Evolutionary conservation across 768 basidiomycete genomes (phyloP).

Genomic region (Gloeopeniophorella convolvens): DNA sequence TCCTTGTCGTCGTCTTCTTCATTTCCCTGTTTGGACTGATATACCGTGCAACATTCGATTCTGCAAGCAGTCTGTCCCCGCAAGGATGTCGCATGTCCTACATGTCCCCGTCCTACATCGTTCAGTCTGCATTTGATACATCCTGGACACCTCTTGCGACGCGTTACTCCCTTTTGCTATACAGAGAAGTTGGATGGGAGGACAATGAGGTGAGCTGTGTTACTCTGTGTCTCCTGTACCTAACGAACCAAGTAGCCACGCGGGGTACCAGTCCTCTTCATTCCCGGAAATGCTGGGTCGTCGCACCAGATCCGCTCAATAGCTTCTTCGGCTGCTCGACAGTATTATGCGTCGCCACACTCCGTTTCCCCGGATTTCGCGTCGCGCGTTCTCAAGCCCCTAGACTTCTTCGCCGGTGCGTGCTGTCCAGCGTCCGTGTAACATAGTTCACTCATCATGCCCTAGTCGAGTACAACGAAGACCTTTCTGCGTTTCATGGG

Average conservation of each 20-base stretch:
- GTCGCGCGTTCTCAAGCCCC: constrained; percentile 39
- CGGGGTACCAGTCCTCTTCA: constrained; percentile 88
- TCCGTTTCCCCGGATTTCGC: constrained; percentile 47
- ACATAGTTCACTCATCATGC: neutral
- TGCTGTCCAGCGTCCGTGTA: neutral
- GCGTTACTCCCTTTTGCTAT: constrained; percentile 84
- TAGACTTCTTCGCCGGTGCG: constrained; percentile 87
- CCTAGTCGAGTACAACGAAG: constrained; percentile 93
- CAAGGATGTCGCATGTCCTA: constrained; percentile 96
- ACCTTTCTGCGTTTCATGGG: constrained; percentile 92
- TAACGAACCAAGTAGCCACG: constrained; percentile 24
- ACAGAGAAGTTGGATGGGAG: constrained; percentile 88
- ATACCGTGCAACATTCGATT: constrained; percentile 11
- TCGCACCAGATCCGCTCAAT: constrained; percentile 92
- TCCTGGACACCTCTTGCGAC: constrained; percentile 65
- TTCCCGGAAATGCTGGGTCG: constrained; percentile 96
- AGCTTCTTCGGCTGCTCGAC: constrained; percentile 82
- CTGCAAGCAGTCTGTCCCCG: constrained; percentile 48
- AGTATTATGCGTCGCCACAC: constrained; percentile 63
- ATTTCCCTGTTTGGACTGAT: neutral
- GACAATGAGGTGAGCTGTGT: constrained; percentile 41
- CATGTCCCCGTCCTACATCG: constrained; percentile 88
- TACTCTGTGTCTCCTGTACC: constrained; percentile 1
- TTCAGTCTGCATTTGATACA: constrained; percentile 58
- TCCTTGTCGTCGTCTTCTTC: constrained; percentile 7